Base-by-base conservation (phyloP, 495 filamentous ascomycete genomes). In the Echria macrotheca region DNA sequence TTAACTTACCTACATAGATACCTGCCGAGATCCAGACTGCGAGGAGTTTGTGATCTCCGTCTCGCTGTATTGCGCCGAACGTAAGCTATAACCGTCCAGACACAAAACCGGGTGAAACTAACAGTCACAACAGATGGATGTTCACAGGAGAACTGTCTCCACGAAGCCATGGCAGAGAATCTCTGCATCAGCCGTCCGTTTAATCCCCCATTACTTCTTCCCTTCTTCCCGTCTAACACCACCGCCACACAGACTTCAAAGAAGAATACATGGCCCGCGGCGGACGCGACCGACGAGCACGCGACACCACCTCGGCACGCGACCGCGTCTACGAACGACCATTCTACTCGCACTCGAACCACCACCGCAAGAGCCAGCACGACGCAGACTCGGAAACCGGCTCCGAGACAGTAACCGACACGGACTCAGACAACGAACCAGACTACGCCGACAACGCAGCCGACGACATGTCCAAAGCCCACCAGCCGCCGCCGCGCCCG, bases 101-200 rank as follows among this genome's bases (percentile, higher is more conserved):
- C n/a, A n/a, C n/a, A n/a, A n/a, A n/a, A n/a, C n/a, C n/a, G n/a
- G n/a, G n/a, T n/a, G n/a, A n/a, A n/a, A n/a, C n/a, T n/a, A n/a
- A n/a, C 53, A 43, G 24, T 24, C 23, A 21, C 21, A 56, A 17
- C 14, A 57, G 56, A 59, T 28, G 53, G 47, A 26, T 59, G 56
- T 37, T 57, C 47, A 22, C 52, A 42, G 18, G 17, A 38, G 0
- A 45, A 49, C 44, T 62, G 59, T 43, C 56, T 52, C 35, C 35
- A 59, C 9, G 17, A 41, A 26, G 36, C 52, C 21, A 40, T 62
- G 9, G 50, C 48, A 29, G 59, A 62, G 18, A 17, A 43, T 2
- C 51, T 62, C 44, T 62, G 59, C 29, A 22, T 57, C 0, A 51
- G 53, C 23, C 56, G 59, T 62, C 33, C 3, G 53, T 53, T n/a